Evolutionary conservation across 2,329 filamentous ascomycete genomes (phyloP), one percentile per base, ranked within the genome.

Genomic region (Pochonia chlamydosporia): DNA sequence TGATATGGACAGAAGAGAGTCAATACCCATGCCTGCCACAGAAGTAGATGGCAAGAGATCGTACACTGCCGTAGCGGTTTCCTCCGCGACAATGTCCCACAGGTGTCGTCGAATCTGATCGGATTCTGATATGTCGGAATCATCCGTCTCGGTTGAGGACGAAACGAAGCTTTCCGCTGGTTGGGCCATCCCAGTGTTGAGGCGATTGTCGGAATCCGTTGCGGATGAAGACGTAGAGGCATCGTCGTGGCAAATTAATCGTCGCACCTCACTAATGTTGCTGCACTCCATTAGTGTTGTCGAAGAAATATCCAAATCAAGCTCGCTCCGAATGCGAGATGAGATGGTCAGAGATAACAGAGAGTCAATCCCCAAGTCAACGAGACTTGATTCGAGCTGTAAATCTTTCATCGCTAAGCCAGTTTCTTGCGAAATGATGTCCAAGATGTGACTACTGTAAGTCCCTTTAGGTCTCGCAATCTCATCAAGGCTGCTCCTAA

Each of bases 381-480:
- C 72, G 46, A 81, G 66, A 52, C 79, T 74, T 1, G 74, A 72
- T 1, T 74, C 73, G 20, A 74, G 74, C 3, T 75, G 62, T 25
- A 81, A 70, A 55, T 87, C 83, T 25, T 82, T 78, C 10, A 84
- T 70, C 21, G 83, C 78, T n/a, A 87, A 79, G 48, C 82, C 82
- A 76, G 87, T 86, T 63, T 88, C 84, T 31, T 76, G 72, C n/a
- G 83, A 79, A 58, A 59, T 73, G 69, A 53, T 71, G 63, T 40
- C 66, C 61, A 49, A 31, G 23, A 55, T 54, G 35, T 16, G 16
- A 18, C 35, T 10, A 37, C n/a, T n/a, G n/a, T n/a, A n/a, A n/a
- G n/a, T n/a, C n/a, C n/a, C n/a, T n/a, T n/a, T n/a, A n/a, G n/a
- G n/a, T n/a, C n/a, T n/a, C n/a, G n/a, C n/a, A n/a, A n/a, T n/a